Conservation (phyloP, 1,139 yeast genomes). For the Pneumocystis jirovecii region DNA sequence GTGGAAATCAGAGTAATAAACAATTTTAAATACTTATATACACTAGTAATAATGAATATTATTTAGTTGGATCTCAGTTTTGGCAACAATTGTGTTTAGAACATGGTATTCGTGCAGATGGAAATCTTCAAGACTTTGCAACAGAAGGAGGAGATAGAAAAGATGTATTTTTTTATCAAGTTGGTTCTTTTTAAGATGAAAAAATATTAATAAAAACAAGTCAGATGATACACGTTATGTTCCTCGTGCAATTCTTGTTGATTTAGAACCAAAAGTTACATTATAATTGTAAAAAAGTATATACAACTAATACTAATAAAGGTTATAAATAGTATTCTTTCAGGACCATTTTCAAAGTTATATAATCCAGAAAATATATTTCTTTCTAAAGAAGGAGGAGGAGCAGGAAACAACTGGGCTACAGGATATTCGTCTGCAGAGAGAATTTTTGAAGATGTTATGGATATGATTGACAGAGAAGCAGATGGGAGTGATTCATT, state of each 20-base stretch:
- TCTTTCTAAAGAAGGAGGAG: constrained; percentile 63
- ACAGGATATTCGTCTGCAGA: constrained; percentile 73
- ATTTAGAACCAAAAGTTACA: constrained; percentile 61
- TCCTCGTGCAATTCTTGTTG: constrained; percentile 74
- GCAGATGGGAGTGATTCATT: constrained; percentile 81
- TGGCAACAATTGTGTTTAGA: constrained; percentile 84
- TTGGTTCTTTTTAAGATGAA: not conserved
- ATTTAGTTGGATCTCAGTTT: constrained; percentile 57
- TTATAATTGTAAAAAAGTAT: not conserved
- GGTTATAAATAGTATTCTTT: constrained; percentile 53
- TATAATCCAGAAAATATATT: constrained; percentile 77
- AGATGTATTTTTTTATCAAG: constrained; percentile 60
- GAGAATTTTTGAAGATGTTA: constrained; percentile 49
- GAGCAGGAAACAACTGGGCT: constrained; percentile 96
- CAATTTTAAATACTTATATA: not conserved
- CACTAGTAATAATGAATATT: not conserved
- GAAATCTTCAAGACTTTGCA: constrained; percentile 31
- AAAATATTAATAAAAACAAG: constrained; percentile 16
- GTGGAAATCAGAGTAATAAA: constrained; percentile 63
- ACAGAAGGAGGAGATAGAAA: constrained; percentile 52
- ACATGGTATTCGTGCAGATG: constrained; percentile 73
- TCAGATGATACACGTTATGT: constrained; percentile 67
- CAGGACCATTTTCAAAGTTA: constrained; percentile 41
- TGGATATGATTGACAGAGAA: constrained; percentile 79
- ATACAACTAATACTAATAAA: constrained; percentile 1